Percentiles rank a stretch among this genome's conserved stretches.
Evolutionary conservation across 208 protist species (phyloP).

Genomic region (Leishmania aethiopica): DNA sequence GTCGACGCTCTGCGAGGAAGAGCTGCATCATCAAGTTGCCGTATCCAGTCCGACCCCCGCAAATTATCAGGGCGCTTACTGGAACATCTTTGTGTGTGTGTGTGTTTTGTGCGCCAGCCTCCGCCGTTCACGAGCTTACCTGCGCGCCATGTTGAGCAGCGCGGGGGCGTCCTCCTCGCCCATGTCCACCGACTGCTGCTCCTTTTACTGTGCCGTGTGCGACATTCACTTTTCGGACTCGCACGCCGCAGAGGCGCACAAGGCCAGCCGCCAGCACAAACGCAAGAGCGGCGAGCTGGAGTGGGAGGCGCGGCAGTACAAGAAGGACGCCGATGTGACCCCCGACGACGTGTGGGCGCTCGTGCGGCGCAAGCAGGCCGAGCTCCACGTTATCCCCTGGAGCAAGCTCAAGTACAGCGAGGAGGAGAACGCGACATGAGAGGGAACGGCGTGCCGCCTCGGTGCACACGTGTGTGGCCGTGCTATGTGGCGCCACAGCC

Average conservation of each 20-base stretch:
- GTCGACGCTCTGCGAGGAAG: background rate
- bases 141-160: background rate
- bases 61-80: background rate
- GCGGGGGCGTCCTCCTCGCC: background rate
- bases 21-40: background rate
- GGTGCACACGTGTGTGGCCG: background rate
- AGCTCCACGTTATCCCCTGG: constrained; percentile 58
- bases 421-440: background rate
- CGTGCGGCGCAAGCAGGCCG: constrained; percentile 59
- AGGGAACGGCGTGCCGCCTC: background rate
- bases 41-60: background rate
- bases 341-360: constrained; percentile 71
- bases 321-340: constrained; percentile 70
- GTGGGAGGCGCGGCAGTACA: constrained; percentile 57
- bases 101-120: background rate
- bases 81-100: background rate
- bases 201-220: constrained; percentile 74
- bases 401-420: constrained; percentile 38
- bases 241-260: constrained; percentile 60
- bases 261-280: constrained; percentile 65
- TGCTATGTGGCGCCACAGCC: background rate
- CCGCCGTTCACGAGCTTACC: background rate
- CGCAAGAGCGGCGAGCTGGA: constrained; percentile 70
- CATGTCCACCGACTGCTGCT: background rate
- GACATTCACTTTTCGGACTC: constrained; percentile 66